Evolutionary conservation across 78 protist genomes (phyloP), one percentile per base, ranked within the genome.

Genomic region (Planoprotostelium fungivorum): DNA sequence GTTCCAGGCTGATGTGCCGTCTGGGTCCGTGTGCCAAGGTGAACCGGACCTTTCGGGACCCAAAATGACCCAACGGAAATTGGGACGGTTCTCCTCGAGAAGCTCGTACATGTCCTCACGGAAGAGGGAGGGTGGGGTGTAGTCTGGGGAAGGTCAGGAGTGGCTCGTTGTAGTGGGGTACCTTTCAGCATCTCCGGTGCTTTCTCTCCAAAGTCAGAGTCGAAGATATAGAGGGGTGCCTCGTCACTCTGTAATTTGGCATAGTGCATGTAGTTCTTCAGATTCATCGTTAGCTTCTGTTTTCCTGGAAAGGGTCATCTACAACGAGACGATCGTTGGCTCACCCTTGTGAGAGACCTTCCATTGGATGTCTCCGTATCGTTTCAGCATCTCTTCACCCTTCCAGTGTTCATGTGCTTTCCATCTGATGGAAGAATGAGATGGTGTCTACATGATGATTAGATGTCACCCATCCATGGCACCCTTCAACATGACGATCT

Each of bases 1-100:
- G 84, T 93, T 93, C 95, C 95, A 93, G 0, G 95, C 95, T 84
- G 91, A 88, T 0, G 95, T 93, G 0, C 95, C 95, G 10, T 89
- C 93, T 0, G 95, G 95, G 35, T 93, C 95, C 25, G 88, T 93
- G 9, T 93, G 95, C 92, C 92, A 93, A 1, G 95, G 92, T 0
- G 95, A 90, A 38, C 95, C 95, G 34, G 89, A 83, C 35, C 95
- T 87, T 0, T 51, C 91, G 10, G 95, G 95, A 1, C 95, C 95
- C 38, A 89, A 88, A 10, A 93, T 90, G 51, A 93, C 86, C 95
- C 95, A 93, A 38, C 95, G 36, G 34, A 63, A 93, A 0, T 93
- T 90, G 5, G 95, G 95, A 63, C 95, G 87, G 1, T 85, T 87
- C 16, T 87, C 85, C 0, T 85, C 92, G 31, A 86, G 85, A 16